Conservation (phyloP, 345 rosid species). For the Melaleuca alternifolia region DNA sequence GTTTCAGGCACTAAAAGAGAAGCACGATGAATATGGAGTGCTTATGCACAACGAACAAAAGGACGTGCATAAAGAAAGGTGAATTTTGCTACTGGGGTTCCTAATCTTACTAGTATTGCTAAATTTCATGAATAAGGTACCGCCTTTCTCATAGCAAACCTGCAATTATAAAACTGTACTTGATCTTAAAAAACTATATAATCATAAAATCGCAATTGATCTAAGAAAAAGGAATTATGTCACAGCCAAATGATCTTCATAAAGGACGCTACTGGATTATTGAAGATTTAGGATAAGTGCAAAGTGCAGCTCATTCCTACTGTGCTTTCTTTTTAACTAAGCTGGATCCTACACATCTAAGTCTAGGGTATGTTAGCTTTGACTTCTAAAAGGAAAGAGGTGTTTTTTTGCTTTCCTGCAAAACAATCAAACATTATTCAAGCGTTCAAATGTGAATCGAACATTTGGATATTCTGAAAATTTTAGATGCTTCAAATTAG, state of each 20-base stretch:
- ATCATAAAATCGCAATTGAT: not conserved
- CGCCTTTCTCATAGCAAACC: not conserved
- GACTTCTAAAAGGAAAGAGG: not conserved
- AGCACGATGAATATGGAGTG: not conserved
- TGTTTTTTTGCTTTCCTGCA: not conserved
- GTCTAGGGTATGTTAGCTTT: not conserved
- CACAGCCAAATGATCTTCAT: not conserved
- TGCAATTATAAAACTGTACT: not conserved
- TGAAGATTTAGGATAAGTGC: not conserved
- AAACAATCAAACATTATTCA: not conserved
- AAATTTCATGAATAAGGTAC: not conserved
- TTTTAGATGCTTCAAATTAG: not conserved
- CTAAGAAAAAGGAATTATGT: not conserved
- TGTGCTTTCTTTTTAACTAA: not conserved
- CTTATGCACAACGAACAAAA: not conserved
- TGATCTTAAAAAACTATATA: not conserved
- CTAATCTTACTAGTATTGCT: not conserved
- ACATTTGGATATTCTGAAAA: not conserved
- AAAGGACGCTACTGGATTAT: not conserved
- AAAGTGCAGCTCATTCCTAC: not conserved
- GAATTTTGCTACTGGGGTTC: not conserved
- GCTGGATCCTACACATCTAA: not conserved
- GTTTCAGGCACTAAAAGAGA: not conserved
- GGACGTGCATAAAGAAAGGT: not conserved
- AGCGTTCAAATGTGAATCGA: not conserved